phyloP scores from a whole-genome alignment of 2,329 filamentous ascomycete species.

The Periglandula ipomoeae region DNA sequence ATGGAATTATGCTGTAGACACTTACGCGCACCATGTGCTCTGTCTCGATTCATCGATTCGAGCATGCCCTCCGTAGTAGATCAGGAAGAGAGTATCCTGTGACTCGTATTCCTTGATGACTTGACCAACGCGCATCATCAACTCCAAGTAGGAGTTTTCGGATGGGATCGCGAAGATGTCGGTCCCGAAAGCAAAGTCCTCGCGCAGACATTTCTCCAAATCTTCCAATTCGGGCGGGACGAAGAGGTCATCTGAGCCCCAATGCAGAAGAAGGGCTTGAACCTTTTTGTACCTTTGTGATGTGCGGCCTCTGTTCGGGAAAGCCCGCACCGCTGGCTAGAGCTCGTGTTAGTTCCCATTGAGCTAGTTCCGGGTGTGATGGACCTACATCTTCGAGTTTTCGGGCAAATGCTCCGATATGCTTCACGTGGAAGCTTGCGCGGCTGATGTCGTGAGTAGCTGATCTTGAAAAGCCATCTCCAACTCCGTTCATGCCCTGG shows the following conservation, averaged over 20 bases:
- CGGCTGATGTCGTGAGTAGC: slow-evolving; percentile 49
- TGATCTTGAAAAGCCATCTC: slow-evolving; percentile 21
- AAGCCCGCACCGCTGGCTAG: slow-evolving; percentile 45
- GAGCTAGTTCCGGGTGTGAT: background rate
- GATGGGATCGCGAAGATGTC: slow-evolving; percentile 50
- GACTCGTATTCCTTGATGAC: slow-evolving; percentile 49
- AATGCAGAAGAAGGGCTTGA: slow-evolving; percentile 45
- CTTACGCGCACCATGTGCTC: slow-evolving; percentile 52
- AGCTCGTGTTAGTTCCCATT: slow-evolving; percentile 1
- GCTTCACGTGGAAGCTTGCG: slow-evolving; percentile 48
- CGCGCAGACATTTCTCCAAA: slow-evolving; percentile 42
- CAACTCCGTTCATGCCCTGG: slow-evolving; percentile 7
- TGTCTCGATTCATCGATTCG: slow-evolving; percentile 50
- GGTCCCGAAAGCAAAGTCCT: slow-evolving; percentile 47
- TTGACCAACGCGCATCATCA: slow-evolving; percentile 47
- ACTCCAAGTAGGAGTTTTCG: slow-evolving; percentile 47
- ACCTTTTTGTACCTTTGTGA: slow-evolving; percentile 48
- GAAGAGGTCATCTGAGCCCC: slow-evolving; percentile 49
- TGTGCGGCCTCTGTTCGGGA: slow-evolving; percentile 44
- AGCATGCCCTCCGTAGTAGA: slow-evolving; percentile 53
- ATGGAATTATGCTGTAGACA: slow-evolving; percentile 10
- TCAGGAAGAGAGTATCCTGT: slow-evolving; percentile 44
- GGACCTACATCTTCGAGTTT: slow-evolving; percentile 43
- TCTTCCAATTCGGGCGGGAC: slow-evolving; percentile 50
- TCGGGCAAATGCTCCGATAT: slow-evolving; percentile 44